Evolutionary conservation across 1,284 basidiomycete species (phyloP), one percentile per base, ranked within the genome.

Genomic region (Heterobasidion parviporum): DNA sequence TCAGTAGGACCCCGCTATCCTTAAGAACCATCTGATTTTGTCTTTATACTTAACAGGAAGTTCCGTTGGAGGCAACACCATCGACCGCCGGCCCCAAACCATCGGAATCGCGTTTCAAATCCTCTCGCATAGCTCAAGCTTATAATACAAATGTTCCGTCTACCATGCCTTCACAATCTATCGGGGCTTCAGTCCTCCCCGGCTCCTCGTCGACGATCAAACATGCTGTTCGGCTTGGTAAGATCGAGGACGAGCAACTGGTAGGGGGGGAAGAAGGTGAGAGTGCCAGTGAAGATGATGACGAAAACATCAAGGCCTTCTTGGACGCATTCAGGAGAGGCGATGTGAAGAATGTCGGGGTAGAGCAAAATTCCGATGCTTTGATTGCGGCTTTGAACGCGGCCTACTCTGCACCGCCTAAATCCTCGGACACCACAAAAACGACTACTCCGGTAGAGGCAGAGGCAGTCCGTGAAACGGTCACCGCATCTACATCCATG

Each of bases 71-170:
- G 18, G 74, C 74, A 14, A 71, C 69, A 1, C 69, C 74, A 6
- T 60, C 68, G 8, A 63, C 62, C 54, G 58, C 66, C 46, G 66
- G 65, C 10, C 70, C 76, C 43, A 83, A 80, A 63, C 70, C 77
- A 8, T 65, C 74, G 0, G 67, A 82, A 43, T 89, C 87, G 6
- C 78, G 74, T 36, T 89, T 89, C 68, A 85, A 78, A 65, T 77
- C 81, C 1, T 75, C 70, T 52, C 79, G 75, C 20, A 67, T 81
- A 49, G 70, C 75, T 15, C 69, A 74, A 45, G 71, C 76, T 1
- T 80, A 78, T 59, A 70, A 73, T 67, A 50, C 60, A 62, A 51
- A 44, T 2, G 35, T 61, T 7, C 56, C 58, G 14, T 53, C 69
- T 4, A 72, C 75, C 16, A 70, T 63, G 1, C 64, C 60, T 8